phyloP scores from a whole-genome alignment of 2,329 filamentous ascomycete species.

The Curvularia sp. region DNA sequence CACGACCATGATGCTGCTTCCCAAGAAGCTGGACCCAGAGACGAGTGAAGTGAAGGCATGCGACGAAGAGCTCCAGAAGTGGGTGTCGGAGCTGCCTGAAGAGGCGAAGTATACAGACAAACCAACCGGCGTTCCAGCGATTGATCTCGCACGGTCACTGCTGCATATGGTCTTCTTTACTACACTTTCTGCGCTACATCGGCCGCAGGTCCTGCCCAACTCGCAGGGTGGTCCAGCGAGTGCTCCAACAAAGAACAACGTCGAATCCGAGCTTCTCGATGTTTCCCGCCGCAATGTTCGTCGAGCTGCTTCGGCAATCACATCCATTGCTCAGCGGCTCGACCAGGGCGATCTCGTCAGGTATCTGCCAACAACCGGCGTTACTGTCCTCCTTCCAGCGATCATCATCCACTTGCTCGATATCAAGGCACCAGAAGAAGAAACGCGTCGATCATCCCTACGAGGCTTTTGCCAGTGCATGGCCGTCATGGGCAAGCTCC shows the following conservation, averaged over 20 bases:
- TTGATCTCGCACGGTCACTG: constrained; percentile 79
- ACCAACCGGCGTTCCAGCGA: constrained; percentile 63
- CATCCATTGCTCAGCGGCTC: constrained; percentile 79
- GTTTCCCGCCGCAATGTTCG: constrained; percentile 83
- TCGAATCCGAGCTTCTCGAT: constrained; percentile 73
- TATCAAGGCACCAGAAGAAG: constrained; percentile 81
- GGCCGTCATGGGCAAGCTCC: constrained; percentile 84
- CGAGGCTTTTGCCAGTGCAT: constrained; percentile 90
- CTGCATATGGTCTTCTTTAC: constrained; percentile 95
- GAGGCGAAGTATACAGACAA: constrained; percentile 74
- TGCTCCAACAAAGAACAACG: constrained; percentile 50
- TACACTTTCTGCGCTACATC: constrained; percentile 86
- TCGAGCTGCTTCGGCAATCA: constrained; percentile 84
- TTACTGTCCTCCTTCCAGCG: constrained; percentile 87
- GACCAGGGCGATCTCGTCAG: constrained; percentile 75
- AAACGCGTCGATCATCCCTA: constrained; percentile 74
- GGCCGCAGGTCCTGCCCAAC: constrained; percentile 86
- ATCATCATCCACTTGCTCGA: constrained; percentile 94
- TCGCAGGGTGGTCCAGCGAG: constrained; percentile 62
- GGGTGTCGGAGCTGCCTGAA: constrained; percentile 74
- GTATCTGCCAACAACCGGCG: constrained; percentile 86
- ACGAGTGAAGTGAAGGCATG: constrained; percentile 79
- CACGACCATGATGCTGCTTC: constrained; percentile 85
- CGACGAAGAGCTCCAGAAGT: constrained; percentile 78
- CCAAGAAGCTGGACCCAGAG: constrained; percentile 85